Percentiles rank a stretch among this genome's conserved stretches.
phyloP scores from a whole-genome alignment of 768 basidiomycete species.

The Leccinum boreale region DNA sequence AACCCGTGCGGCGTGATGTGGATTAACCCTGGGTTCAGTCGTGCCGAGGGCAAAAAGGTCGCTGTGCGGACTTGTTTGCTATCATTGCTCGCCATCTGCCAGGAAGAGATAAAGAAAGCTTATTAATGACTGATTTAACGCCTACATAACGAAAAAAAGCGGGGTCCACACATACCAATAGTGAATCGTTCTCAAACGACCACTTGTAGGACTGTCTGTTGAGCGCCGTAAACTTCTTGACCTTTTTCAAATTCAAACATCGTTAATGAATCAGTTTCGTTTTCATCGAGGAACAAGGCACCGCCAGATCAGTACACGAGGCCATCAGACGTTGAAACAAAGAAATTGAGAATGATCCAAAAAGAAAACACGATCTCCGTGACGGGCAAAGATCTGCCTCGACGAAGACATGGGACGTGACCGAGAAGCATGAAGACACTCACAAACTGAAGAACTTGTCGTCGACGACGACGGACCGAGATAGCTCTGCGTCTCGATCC shows the following conservation, averaged over 20 bases:
- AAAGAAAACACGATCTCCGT: not conserved
- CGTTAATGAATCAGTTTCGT: not conserved
- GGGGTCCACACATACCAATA: constrained; percentile 20
- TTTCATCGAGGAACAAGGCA: not conserved
- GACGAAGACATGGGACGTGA: not conserved
- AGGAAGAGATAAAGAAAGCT: too few species aligned
- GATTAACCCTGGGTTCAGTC: constrained; percentile 29
- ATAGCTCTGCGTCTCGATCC: constrained; percentile 28
- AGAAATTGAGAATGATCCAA: constrained; percentile 5
- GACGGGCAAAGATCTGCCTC: not conserved
- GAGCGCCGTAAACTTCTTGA: constrained; percentile 33
- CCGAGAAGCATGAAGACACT: constrained; percentile 12
- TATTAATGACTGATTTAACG: not conserved
- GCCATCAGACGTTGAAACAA: not conserved
- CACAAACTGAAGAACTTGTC: constrained; percentile 31
- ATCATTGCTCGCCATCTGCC: constrained; percentile 32
- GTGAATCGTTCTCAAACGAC: constrained; percentile 33
- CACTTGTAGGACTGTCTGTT: constrained; percentile 35
- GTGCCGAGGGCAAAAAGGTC: constrained; percentile 25
- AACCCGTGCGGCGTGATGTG: constrained; percentile 33
- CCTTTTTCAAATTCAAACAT: constrained; percentile 12
- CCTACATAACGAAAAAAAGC: not conserved
- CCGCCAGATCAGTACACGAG: not conserved
- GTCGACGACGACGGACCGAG: constrained; percentile 6
- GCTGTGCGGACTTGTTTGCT: constrained; percentile 32